These are phyloP conservation scores for Truncatella angustata DNA, from an alignment of 2,329 filamentous ascomycete genomes.

Conservation along the genomic window DNA sequence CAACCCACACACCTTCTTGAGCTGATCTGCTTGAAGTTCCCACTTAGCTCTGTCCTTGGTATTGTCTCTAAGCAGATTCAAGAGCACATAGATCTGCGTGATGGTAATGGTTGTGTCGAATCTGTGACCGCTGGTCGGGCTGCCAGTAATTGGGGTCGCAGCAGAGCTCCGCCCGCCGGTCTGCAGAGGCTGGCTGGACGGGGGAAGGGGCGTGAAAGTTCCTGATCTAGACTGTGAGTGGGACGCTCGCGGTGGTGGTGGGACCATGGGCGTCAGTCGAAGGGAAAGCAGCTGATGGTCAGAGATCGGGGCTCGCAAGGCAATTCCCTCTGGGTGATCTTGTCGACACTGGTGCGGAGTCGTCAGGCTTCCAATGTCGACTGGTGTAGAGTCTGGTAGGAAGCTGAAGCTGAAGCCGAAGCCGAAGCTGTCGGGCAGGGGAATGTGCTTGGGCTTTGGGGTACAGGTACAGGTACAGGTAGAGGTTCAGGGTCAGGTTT, in stretches of 20 bases:
- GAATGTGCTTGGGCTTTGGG: too few relatives aligned
- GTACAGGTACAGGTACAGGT: too few relatives aligned
- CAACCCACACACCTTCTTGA: slow-evolving; percentile 81
- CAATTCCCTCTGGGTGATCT: background rate
- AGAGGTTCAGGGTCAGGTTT: slow-evolving; percentile 2
- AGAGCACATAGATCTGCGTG: slow-evolving; percentile 89
- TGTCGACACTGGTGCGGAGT: background rate
- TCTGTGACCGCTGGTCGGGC: slow-evolving; percentile 56
- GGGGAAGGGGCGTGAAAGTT: slow-evolving; percentile 63
- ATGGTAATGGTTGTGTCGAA: slow-evolving; percentile 90
- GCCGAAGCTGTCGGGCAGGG: too few relatives aligned
- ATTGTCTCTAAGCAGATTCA: slow-evolving; percentile 94
- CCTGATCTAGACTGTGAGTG: slow-evolving; percentile 55
- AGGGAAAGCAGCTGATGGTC: slow-evolving; percentile 8
- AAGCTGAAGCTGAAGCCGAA: too few relatives aligned
- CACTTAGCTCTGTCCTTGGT: slow-evolving; percentile 80
- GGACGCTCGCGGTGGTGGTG: slow-evolving; percentile 27
- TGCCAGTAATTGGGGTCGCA: slow-evolving; percentile 61
- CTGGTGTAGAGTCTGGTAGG: slow-evolving; percentile 1
- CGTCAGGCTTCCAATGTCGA: background rate
- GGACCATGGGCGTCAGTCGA: slow-evolving; percentile 31
- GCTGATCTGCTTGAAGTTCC: slow-evolving; percentile 86
- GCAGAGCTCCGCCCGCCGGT: slow-evolving; percentile 59
- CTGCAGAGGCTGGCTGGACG: slow-evolving; percentile 48
- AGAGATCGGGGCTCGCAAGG: background rate